phyloP scores from a whole-genome alignment of 139 green algal species.

The Mychonastes homosphaera region DNA sequence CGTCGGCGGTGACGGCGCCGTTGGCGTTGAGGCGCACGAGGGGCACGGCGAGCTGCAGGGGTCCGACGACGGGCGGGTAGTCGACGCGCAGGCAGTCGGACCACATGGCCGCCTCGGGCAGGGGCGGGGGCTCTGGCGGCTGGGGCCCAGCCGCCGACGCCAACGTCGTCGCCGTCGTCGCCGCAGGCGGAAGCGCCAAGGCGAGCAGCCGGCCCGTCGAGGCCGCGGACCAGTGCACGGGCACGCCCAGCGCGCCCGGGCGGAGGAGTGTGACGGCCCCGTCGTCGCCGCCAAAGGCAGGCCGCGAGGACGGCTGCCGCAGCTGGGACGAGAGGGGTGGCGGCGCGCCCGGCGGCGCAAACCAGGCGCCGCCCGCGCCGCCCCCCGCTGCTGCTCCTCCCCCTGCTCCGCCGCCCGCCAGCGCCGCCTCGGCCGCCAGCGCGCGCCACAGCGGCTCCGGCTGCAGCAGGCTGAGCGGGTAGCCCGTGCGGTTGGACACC shows the following conservation, averaged over 20 bases:
- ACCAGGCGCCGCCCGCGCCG: neutral
- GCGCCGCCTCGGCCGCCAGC: slow-evolving; percentile 9
- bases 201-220: neutral
- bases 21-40: too few species aligned
- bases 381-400: neutral
- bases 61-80: slow-evolving; percentile 10
- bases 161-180: neutral
- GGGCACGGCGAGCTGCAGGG: neutral
- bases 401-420: slow-evolving; percentile 13
- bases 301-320: too few species aligned
- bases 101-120: slow-evolving; percentile 9
- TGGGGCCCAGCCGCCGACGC: neutral
- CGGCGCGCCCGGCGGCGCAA: too few species aligned
- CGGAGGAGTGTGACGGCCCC: slow-evolving; percentile 20
- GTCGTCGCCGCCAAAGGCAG: too few species aligned
- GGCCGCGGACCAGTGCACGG: slow-evolving; percentile 18
- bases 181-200: slow-evolving; percentile 7
- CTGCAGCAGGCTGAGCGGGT: slow-evolving; percentile 58
- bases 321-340: too few species aligned
- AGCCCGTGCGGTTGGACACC: slow-evolving; percentile 57
- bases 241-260: slow-evolving; percentile 15
- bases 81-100: slow-evolving; percentile 7
- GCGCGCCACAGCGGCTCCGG: slow-evolving; percentile 25
- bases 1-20: too few species aligned
- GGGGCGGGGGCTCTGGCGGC: neutral